phyloP scores from a whole-genome alignment of 805 yeast species.

The Myxozyma mucilagina region DNA sequence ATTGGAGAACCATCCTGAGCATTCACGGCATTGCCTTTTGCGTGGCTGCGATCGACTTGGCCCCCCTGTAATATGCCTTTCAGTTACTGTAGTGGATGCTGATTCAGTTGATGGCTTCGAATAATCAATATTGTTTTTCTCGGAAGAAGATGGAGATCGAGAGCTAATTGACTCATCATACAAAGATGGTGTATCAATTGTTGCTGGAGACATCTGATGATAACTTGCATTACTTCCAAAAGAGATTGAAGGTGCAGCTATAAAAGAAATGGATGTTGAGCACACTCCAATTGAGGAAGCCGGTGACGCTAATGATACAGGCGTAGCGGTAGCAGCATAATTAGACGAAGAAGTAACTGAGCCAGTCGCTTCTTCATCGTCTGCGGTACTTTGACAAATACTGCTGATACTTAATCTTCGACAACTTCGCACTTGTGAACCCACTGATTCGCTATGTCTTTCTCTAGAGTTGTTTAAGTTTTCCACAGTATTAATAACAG shows the following conservation, averaged over 20 bases:
- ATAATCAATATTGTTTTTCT: too few relatives aligned
- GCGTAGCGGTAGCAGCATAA: background rate
- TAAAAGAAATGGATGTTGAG: background rate
- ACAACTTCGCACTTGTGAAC: background rate
- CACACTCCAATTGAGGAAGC: background rate
- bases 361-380: slow-evolving; percentile 11
- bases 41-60: slow-evolving; percentile 37
- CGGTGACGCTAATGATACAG: background rate
- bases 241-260: background rate
- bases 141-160: too few relatives aligned
- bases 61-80: background rate
- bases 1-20: slow-evolving; percentile 69
- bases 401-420: background rate
- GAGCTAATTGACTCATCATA: too few relatives aligned
- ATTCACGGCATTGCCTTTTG: slow-evolving; percentile 72
- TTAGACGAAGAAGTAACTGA: background rate
- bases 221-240: background rate
- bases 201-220: background rate
- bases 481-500: too few relatives aligned
- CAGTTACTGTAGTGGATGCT: background rate
- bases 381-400: slow-evolving; percentile 1
- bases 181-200: background rate
- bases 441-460: too few relatives aligned
- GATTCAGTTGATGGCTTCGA: too few relatives aligned
- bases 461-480: too few relatives aligned